A percentile compares a stretch with the other conserved stretches of the same genome.
phyloP scores from a whole-genome alignment of 768 basidiomycete species.

The Lactifluus volemus region DNA sequence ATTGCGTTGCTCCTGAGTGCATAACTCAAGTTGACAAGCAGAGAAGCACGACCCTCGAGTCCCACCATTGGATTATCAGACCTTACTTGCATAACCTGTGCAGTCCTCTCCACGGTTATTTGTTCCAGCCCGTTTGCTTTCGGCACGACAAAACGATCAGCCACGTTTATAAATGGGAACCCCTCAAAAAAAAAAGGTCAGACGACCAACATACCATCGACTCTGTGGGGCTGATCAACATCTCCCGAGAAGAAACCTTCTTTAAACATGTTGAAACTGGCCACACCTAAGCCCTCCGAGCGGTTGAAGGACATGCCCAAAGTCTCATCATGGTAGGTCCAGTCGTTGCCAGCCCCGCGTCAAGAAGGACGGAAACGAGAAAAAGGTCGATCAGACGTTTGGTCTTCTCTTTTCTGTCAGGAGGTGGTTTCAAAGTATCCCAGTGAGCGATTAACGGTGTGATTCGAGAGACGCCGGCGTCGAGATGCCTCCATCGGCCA shows the following conservation, averaged over 20 bases:
- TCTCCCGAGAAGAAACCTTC: slow-evolving; percentile 74
- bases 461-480: slow-evolving; percentile 58
- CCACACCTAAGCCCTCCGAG: slow-evolving; percentile 83
- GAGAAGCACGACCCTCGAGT: slow-evolving; percentile 72
- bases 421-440: slow-evolving; percentile 34
- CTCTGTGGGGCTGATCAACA: slow-evolving; percentile 50
- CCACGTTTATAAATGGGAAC: neutral
- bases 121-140: slow-evolving; percentile 62
- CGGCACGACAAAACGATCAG: slow-evolving; percentile 7
- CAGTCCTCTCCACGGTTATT: slow-evolving; percentile 51
- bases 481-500: slow-evolving; percentile 85
- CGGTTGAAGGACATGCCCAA: slow-evolving; percentile 48
- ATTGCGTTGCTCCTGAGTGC: slow-evolving; percentile 58
- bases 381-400: slow-evolving; percentile 84
- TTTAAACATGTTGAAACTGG: slow-evolving; percentile 84
- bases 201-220: slow-evolving; percentile 56
- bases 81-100: slow-evolving; percentile 71
- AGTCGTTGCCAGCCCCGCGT: slow-evolving; percentile 87
- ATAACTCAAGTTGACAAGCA: slow-evolving; percentile 62
- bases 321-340: slow-evolving; percentile 62
- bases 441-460: slow-evolving; percentile 50
- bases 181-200: neutral
- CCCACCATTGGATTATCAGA: slow-evolving; percentile 81
- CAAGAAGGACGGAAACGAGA: slow-evolving; percentile 83
- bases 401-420: slow-evolving; percentile 49